Conservation (phyloP, 345 rosid species). For the Draba incana region DNA sequence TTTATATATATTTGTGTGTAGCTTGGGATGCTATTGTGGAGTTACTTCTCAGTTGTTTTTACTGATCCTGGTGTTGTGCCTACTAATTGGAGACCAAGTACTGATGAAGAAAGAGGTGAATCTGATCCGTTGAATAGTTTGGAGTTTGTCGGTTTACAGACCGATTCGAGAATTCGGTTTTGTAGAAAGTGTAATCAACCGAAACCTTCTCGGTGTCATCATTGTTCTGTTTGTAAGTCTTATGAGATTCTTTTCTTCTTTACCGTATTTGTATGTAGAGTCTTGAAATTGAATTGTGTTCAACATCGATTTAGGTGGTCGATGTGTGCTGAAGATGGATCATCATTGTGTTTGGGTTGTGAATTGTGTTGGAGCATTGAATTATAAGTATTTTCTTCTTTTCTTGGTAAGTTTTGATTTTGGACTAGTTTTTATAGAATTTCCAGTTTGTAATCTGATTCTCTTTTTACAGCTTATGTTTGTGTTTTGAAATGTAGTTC, state of each 20-base stretch:
- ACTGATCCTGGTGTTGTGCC: constrained; percentile 97
- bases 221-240: constrained; percentile 94
- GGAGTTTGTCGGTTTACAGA: constrained; percentile 56
- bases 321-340: constrained; percentile 97
- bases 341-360: constrained; percentile 99
- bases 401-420: constrained; percentile 72
- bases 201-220: constrained; percentile 97
- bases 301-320: constrained; percentile 66
- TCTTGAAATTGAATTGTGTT: constrained; percentile 29
- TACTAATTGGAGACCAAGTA: constrained; percentile 84
- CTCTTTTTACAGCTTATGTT: background rate
- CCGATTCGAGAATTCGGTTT: constrained; percentile 66
- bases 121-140: constrained; percentile 66
- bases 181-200: constrained; percentile 94
- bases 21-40: constrained; percentile 91
- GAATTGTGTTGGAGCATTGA: constrained; percentile 95
- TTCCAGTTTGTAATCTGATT: background rate
- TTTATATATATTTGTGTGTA: constrained; percentile 40
- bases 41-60: constrained; percentile 94
- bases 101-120: constrained; percentile 95
- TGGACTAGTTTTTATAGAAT: background rate
- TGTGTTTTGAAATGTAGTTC: constrained; percentile 62
- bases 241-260: constrained; percentile 6
- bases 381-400: constrained; percentile 95
- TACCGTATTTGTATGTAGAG: background rate